Percentiles rank a stretch among this genome's conserved stretches.
These are phyloP conservation scores for Sequoia sempervirens DNA, from an alignment of 75 land plant genomes.

Conservation along the genomic window DNA sequence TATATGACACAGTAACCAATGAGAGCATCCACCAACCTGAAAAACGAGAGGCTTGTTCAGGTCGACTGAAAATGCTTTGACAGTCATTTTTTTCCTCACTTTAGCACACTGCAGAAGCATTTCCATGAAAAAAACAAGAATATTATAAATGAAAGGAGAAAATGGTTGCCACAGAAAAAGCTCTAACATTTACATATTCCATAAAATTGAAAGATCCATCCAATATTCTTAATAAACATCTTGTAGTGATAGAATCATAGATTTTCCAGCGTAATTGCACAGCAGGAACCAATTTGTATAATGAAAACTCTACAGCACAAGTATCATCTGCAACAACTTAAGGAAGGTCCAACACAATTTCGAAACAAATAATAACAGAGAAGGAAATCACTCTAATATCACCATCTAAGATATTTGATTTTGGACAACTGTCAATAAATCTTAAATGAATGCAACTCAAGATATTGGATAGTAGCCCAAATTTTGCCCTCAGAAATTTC, in stretches of 20 bases:
- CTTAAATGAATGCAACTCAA: background rate
- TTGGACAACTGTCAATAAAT: background rate
- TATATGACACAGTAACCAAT: background rate
- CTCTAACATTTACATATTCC: background rate
- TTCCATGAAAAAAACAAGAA: background rate
- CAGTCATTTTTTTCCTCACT: slow-evolving; percentile 33
- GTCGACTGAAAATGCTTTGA: slow-evolving; percentile 55
- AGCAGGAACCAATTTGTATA: background rate
- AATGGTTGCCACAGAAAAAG: background rate
- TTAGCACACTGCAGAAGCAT: slow-evolving; percentile 9
- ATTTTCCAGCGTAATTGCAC: background rate
- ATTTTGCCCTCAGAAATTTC: background rate
- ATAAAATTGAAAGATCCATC: background rate
- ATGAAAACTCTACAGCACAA: background rate
- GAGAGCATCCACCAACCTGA: slow-evolving; percentile 46
- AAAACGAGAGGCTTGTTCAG: slow-evolving; percentile 78
- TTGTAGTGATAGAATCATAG: background rate
- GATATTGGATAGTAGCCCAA: background rate
- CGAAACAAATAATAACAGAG: background rate
- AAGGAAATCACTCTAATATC: background rate
- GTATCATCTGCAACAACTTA: background rate
- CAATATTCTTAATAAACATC: background rate
- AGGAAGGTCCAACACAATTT: background rate
- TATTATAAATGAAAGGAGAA: background rate
- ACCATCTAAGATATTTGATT: no score